Conservation (phyloP, 306 rosid genomes). For the Calophaca sinica region DNA sequence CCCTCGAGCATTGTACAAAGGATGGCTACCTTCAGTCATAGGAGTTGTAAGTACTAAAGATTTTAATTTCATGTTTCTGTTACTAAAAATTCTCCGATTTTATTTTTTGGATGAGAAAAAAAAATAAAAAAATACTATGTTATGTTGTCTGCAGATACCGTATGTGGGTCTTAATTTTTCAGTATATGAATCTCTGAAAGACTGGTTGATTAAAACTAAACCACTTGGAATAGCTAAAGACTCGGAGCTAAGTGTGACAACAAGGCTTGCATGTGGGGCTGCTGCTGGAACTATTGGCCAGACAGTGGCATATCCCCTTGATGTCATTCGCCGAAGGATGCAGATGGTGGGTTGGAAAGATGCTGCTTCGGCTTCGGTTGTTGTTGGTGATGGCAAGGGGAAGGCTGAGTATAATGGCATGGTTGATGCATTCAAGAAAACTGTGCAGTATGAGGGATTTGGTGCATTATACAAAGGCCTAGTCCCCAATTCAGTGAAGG, state of each 20-base stretch:
- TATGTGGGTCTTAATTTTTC: constrained; percentile 95
- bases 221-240: constrained; percentile 75
- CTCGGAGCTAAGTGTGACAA: constrained; percentile 79
- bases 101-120: background rate
- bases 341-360: constrained; percentile 97
- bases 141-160: constrained; percentile 67
- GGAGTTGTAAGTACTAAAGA: constrained; percentile 65
- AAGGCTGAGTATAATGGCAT: constrained; percentile 81
- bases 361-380: constrained; percentile 72
- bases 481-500: constrained; percentile 94
- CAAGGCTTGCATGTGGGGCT: constrained; percentile 92
- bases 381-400: constrained; percentile 77
- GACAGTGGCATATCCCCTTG: constrained; percentile 95
- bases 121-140: background rate
- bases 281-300: constrained; percentile 95
- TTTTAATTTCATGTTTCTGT: background rate
- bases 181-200: constrained; percentile 92
- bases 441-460: constrained; percentile 84
- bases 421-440: constrained; percentile 92
- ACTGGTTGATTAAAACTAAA: constrained; percentile 68
- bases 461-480: constrained; percentile 95
- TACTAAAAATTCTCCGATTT: background rate
- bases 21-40: constrained; percentile 80
- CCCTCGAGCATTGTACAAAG: constrained; percentile 67
- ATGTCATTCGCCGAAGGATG: constrained; percentile 97